phyloP scores from a whole-genome alignment of 352 stramenopile genomes.

The Pythium grandisporangium region DNA sequence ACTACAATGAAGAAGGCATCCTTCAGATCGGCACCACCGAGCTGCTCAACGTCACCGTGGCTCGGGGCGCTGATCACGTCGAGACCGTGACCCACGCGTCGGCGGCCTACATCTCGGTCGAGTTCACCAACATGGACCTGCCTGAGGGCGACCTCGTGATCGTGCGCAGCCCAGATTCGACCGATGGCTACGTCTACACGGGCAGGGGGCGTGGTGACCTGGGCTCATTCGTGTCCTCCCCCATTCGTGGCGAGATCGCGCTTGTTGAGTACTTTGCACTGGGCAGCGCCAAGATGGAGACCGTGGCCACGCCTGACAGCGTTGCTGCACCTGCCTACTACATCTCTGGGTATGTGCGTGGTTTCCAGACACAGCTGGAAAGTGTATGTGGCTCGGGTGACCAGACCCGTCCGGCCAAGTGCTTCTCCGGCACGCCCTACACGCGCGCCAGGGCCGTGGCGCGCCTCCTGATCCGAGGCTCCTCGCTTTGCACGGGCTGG shows the following conservation, averaged over 20 bases:
- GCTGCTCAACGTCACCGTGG: conserved; percentile 3
- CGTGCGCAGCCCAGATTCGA: conserved; percentile 22
- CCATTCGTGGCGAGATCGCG: conserved; percentile 4
- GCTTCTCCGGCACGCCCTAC: conserved; percentile 14
- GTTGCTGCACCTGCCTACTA: conserved; percentile 8
- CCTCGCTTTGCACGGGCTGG: conserved; percentile 20
- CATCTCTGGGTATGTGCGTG: conserved; percentile 10
- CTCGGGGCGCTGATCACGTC: neutral
- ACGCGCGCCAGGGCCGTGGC: conserved; percentile 11
- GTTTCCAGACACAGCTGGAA: conserved; percentile 10
- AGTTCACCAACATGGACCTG: conserved; percentile 44
- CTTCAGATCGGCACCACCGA: neutral
- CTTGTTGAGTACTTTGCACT: conserved; percentile 11
- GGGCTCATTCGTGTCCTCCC: conserved; percentile 11
- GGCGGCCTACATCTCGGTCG: conserved; percentile 41
- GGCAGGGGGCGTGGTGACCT: conserved; percentile 8
- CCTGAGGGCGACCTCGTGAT: conserved; percentile 37
- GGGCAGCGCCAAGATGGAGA: conserved; percentile 1
- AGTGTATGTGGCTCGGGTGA: conserved; percentile 18
- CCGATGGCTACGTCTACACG: conserved; percentile 11
- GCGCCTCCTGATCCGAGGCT: conserved; percentile 18
- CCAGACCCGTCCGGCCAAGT: conserved; percentile 18
- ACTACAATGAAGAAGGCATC: neutral
- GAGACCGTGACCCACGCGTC: conserved; percentile 22
- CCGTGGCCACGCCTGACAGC: neutral